These are phyloP conservation scores for Macaranga tanarius DNA, from an alignment of 441 rosid genomes.

Conservation along the genomic window DNA sequence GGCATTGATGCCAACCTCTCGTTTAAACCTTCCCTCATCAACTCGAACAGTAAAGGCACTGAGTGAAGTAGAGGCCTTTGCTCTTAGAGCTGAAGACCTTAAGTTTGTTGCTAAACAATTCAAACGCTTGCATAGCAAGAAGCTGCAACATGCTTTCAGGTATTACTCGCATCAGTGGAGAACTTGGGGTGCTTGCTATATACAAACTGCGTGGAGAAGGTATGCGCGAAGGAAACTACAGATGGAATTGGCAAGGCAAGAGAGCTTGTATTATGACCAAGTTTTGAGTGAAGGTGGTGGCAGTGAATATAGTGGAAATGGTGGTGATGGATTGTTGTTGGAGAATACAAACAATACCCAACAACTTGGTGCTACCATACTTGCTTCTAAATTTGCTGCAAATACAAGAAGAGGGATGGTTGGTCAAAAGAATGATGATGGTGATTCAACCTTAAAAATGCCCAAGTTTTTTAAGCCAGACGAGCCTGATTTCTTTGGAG, in stretches of 20 bases:
- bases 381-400: conserved; percentile 34
- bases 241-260: conserved; percentile 65
- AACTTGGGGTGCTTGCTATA: conserved; percentile 76
- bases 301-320: conserved; percentile 3
- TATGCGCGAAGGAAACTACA: conserved; percentile 53
- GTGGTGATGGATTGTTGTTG: neutral
- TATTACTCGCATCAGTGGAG: conserved; percentile 94
- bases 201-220: conserved; percentile 76
- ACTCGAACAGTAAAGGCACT: conserved; percentile 65
- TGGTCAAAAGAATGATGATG: conserved; percentile 38
- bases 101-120: conserved; percentile 79
- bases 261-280: conserved; percentile 35
- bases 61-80: conserved; percentile 75
- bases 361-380: conserved; percentile 27
- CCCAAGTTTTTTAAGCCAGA: conserved; percentile 81
- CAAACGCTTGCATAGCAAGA: conserved; percentile 79
- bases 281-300: conserved; percentile 9
- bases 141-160: conserved; percentile 82
- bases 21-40: conserved; percentile 60
- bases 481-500: conserved; percentile 57
- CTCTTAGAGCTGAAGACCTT: conserved; percentile 72
- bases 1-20: conserved; percentile 61
- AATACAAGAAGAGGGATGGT: conserved; percentile 36
- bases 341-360: conserved; percentile 12
- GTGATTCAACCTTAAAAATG: conserved; percentile 62